Base-by-base conservation (phyloP, 2,329 filamentous ascomycete genomes). In the Sphaerulina populicola region DNA sequence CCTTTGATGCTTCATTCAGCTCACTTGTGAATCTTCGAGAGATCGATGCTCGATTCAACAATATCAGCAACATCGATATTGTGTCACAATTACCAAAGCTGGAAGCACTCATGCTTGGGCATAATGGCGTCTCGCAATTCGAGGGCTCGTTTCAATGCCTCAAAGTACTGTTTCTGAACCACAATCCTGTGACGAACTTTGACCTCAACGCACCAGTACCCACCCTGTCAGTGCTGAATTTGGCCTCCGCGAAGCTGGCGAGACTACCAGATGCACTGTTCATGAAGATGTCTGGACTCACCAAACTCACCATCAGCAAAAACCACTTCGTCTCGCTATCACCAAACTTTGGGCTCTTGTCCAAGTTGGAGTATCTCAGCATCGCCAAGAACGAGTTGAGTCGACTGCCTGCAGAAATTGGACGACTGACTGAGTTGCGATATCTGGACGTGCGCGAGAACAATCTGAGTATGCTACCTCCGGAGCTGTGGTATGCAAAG, bases 241-340 rank as follows among this genome's bases (percentile, higher is more conserved):
- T 98, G 49, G 93, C 90, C 6, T 91, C 89, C 48, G 89, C 86
- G 5, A 95, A 97, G 68, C 74, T 98, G 39, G 86, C 90, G 2
- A 88, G 89, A 63, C 83, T 98, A 47, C 81, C 81, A 6, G 93
- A 96, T 65, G 83, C 86, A 41, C 79, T 91, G 11, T 97, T 95
- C 65, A 83, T 85, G 59, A 89, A 91, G 64, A 83, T 97, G 71
- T 79, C 86, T 7, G 93, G 89, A 61, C 70, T 98, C 40, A 88
- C 91, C 52, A 89, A 90, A 62, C 77, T 98, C 18, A 84, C 91
- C 14, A 76, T 98, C 48, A 91, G 96, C 70, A 90, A 88, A 66
- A 98, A 98, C 64, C 94, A 96, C 66, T 94, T 98, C 61, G 89
- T 93, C 0, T 91, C 88, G 0, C 73, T 98, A 21, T 93, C 91